These are phyloP conservation scores for Euptelea pleiosperma DNA, from an alignment of 164 flowering plant species.

Conservation along the genomic window DNA sequence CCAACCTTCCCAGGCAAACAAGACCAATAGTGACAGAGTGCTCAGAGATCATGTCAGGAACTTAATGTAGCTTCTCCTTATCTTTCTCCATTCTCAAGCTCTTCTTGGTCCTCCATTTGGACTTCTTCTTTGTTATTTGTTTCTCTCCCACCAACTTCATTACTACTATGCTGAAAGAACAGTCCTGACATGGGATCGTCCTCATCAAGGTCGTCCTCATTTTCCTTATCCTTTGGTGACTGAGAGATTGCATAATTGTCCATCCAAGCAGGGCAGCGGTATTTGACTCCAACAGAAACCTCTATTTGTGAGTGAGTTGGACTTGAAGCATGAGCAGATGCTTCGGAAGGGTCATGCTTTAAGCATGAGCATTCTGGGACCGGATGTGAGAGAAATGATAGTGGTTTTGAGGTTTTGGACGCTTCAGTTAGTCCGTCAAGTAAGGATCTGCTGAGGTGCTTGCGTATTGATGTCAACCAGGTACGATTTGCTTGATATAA, in stretches of 20 bases:
- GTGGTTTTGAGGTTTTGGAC: constrained; percentile 45
- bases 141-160: constrained; percentile 45
- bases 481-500: constrained; percentile 72
- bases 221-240: constrained; percentile 42
- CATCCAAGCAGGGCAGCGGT: constrained; percentile 82
- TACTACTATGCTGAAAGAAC: constrained; percentile 40
- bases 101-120: constrained; percentile 85
- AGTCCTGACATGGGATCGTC: constrained; percentile 47
- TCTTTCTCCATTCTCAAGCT: constrained; percentile 79
- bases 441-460: constrained; percentile 49
- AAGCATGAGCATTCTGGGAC: constrained; percentile 85
- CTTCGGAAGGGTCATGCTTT: constrained; percentile 22
- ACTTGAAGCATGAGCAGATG: constrained; percentile 25
- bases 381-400: constrained; percentile 78
- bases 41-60: neutral
- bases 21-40: neutral
- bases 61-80: constrained; percentile 14
- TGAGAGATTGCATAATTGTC: constrained; percentile 16
- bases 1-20: constrained; percentile 1
- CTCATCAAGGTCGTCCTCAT: constrained; percentile 72
- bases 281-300: constrained; percentile 38
- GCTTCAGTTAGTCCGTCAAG: constrained; percentile 62
- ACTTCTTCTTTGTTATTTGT: constrained; percentile 56
- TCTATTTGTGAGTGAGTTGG: constrained; percentile 25
- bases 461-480: constrained; percentile 68